Percentiles rank a stretch among this genome's conserved stretches.
These are phyloP conservation scores for Hortaea sp. DNA, from an alignment of 2,329 filamentous ascomycete species.

Conservation along the genomic window DNA sequence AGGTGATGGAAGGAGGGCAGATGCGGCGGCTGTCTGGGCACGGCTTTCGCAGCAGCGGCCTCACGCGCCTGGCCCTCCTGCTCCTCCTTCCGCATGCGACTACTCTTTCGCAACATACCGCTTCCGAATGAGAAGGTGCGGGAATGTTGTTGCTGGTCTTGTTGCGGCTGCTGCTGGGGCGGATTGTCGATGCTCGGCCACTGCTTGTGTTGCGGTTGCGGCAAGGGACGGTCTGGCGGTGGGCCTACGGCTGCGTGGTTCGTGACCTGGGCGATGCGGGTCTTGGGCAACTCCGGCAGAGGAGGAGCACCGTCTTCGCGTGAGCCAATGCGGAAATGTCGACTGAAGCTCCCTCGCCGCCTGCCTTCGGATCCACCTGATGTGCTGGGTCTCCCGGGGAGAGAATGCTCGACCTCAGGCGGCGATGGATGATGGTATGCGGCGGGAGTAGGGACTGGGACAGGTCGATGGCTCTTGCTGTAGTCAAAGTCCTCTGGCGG, in stretches of 20 bases:
- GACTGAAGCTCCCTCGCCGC: not conserved
- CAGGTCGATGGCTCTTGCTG: conserved; percentile 11
- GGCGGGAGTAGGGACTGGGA: conserved; percentile 2
- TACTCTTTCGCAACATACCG: conserved; percentile 23
- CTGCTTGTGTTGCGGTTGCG: not conserved
- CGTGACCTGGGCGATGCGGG: conserved; percentile 7
- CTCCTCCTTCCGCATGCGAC: conserved; percentile 25
- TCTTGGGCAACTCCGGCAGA: conserved; percentile 1
- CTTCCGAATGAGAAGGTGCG: conserved; percentile 1
- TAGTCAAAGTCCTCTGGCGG: conserved; percentile 14
- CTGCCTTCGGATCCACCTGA: not conserved
- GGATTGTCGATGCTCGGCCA: not conserved
- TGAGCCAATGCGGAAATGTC: not conserved
- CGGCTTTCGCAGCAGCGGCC: conserved; percentile 26
- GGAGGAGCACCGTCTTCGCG: conserved; percentile 2
- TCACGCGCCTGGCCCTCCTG: conserved; percentile 6
- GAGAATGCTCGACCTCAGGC: not conserved
- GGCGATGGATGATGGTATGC: not conserved
- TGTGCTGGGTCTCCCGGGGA: not conserved
- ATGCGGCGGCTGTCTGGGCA: conserved; percentile 50
- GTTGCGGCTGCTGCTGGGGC: conserved; percentile 1
- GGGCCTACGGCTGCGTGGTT: conserved; percentile 1
- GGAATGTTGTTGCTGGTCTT: not conserved
- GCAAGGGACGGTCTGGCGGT: not conserved
- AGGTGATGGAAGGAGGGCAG: conserved; percentile 38